phyloP scores from a whole-genome alignment of 805 yeast species.

The Clavispora vitiphila region DNA sequence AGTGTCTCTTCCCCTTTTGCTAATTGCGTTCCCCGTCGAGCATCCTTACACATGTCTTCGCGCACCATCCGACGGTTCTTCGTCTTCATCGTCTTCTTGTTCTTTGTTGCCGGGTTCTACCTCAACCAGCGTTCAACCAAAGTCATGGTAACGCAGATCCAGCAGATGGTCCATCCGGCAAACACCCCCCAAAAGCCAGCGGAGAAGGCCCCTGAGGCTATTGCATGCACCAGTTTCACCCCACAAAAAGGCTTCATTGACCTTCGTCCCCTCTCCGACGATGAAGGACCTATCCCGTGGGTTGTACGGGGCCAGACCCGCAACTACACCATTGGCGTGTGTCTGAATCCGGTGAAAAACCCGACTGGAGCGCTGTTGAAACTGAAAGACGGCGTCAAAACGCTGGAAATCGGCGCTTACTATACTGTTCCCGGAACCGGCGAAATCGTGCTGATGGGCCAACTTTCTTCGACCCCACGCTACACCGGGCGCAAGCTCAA shows the following conservation, averaged over 20 bases:
- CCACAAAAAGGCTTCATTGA: slow-evolving; percentile 46
- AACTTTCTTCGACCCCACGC: slow-evolving; percentile 53
- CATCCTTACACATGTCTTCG: slow-evolving; percentile 11
- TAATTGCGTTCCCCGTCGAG: too few relatives aligned
- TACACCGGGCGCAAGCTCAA: slow-evolving; percentile 70
- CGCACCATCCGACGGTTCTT: slow-evolving; percentile 9
- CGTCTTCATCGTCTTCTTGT: slow-evolving; percentile 7
- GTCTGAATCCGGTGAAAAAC: slow-evolving; percentile 51
- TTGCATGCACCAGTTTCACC: slow-evolving; percentile 41
- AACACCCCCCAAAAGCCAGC: background rate
- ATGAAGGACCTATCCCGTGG: slow-evolving; percentile 51
- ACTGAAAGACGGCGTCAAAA: slow-evolving; percentile 35
- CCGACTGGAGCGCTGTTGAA: background rate
- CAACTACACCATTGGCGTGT: slow-evolving; percentile 73
- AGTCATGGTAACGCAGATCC: slow-evolving; percentile 1
- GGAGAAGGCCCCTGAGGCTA: slow-evolving; percentile 3
- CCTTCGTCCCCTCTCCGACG: slow-evolving; percentile 48
- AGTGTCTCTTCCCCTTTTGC: too few relatives aligned
- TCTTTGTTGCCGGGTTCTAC: slow-evolving; percentile 13
- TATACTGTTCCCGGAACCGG: slow-evolving; percentile 43
- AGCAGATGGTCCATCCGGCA: background rate
- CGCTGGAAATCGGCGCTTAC: slow-evolving; percentile 51
- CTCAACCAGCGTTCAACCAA: slow-evolving; percentile 13
- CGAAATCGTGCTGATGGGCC: slow-evolving; percentile 53
- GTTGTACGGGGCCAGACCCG: slow-evolving; percentile 60